phyloP scores from a whole-genome alignment of 768 basidiomycete species.

The Xerocomellus dryophilus region DNA sequence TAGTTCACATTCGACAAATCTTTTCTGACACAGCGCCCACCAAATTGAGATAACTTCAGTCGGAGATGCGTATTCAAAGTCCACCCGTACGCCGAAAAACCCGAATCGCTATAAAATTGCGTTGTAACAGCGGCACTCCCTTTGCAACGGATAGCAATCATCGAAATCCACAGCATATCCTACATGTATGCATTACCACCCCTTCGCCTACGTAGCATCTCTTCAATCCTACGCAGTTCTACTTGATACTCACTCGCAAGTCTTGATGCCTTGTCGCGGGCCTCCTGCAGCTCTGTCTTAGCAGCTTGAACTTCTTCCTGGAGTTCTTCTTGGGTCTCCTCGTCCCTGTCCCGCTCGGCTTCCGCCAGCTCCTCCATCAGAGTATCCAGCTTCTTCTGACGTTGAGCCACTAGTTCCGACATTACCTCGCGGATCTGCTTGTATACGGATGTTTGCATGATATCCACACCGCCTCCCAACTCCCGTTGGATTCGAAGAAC shows the following conservation, averaged over 20 bases:
- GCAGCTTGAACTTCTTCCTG: conserved; percentile 35
- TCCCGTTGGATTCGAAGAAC: conserved; percentile 54
- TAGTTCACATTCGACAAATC: no score
- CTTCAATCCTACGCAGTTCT: conserved; percentile 27
- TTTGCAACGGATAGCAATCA: no score
- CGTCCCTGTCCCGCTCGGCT: conserved; percentile 42
- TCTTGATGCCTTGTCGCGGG: conserved; percentile 19
- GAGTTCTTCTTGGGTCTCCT: conserved; percentile 44
- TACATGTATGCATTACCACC: background rate
- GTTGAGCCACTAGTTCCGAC: conserved; percentile 41
- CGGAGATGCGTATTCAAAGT: no score
- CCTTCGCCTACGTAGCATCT: conserved; percentile 19
- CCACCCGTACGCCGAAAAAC: no score
- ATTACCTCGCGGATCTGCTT: conserved; percentile 49
- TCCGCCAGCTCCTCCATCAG: conserved; percentile 46
- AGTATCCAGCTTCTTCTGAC: conserved; percentile 42
- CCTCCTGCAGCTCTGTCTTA: conserved; percentile 19
- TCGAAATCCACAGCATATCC: background rate
- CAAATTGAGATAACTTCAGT: no score
- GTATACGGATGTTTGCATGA: conserved; percentile 53
- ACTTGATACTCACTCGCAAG: conserved; percentile 28
- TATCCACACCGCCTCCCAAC: conserved; percentile 42
- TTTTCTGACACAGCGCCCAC: no score
- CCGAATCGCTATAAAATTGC: no score
- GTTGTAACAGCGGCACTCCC: no score